Evolutionary conservation across 116 monocot species (phyloP).

Genomic region (Thalassia testudinum): DNA sequence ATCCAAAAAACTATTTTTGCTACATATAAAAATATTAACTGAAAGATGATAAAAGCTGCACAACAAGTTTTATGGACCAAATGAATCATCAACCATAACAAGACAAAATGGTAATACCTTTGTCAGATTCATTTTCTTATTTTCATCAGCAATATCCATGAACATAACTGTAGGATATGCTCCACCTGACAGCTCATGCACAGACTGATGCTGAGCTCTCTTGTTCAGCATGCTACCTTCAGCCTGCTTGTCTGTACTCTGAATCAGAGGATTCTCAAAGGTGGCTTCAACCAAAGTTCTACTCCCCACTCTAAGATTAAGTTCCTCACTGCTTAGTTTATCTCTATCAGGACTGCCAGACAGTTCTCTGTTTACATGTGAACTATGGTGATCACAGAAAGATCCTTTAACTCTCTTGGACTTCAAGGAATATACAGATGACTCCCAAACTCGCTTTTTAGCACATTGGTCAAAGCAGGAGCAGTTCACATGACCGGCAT

Average conservation of each 20-base stretch:
- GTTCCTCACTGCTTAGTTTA: too few species aligned
- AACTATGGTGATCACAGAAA: too few species aligned
- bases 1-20: too few species aligned
- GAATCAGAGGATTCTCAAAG: neutral
- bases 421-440: constrained; percentile 54
- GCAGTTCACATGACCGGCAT: neutral
- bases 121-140: constrained; percentile 42
- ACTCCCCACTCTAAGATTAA: neutral
- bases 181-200: neutral
- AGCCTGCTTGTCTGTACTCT: too few species aligned
- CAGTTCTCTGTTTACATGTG: too few species aligned
- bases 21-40: too few species aligned
- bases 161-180: constrained; percentile 41
- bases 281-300: neutral
- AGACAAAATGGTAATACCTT: constrained; percentile 26
- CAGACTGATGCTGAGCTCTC: too few species aligned
- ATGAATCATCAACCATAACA: too few species aligned
- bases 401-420: constrained; percentile 58
- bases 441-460: constrained; percentile 34
- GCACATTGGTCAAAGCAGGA: constrained; percentile 7
- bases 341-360: too few species aligned
- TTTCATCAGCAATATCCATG: constrained; percentile 80
- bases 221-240: too few species aligned
- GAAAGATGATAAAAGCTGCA: too few species aligned
- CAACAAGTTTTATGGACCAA: too few species aligned